Evolutionary conservation across 2,329 filamentous ascomycete species (phyloP).

Genomic region (Penicillium sp.): DNA sequence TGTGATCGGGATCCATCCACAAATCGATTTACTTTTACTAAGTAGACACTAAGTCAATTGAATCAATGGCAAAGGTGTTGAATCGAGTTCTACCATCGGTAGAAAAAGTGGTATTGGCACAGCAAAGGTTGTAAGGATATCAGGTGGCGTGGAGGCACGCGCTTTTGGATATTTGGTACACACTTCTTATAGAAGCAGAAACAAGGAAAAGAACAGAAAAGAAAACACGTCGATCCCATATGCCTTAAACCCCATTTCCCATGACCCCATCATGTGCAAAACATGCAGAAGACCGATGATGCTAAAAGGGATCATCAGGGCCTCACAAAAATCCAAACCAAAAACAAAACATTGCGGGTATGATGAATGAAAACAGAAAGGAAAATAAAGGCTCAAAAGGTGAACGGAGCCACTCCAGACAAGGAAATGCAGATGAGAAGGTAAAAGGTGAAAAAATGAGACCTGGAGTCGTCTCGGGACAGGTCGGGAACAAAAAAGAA

Average conservation of each 20-base stretch:
- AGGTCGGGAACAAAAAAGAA: background rate
- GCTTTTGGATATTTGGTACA: constrained; percentile 19
- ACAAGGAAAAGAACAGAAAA: constrained; percentile 4
- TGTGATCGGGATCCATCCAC: too few relatives aligned
- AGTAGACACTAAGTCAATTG: background rate
- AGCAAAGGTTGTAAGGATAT: constrained; percentile 8
- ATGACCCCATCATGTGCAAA: constrained; percentile 17
- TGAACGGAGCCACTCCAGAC: constrained; percentile 17
- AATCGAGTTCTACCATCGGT: background rate
- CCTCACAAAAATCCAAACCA: constrained; percentile 1
- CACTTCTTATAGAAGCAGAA: constrained; percentile 9
- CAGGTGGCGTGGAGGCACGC: constrained; percentile 9
- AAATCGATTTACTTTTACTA: too few relatives aligned
- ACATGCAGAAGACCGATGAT: constrained; percentile 17
- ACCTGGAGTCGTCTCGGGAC: constrained; percentile 1
- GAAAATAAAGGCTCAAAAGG: constrained; percentile 2
- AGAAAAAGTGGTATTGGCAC: constrained; percentile 1
- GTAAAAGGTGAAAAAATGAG: constrained; percentile 7
- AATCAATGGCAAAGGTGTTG: background rate
- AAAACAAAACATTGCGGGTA: constrained; percentile 21
- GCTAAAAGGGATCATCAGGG: background rate
- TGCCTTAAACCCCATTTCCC: constrained; percentile 13
- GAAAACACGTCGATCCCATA: constrained; percentile 5
- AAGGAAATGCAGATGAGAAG: constrained; percentile 15
- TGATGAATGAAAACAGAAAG: constrained; percentile 15